Percentiles rank a stretch among this genome's conserved stretches.
Evolutionary conservation across 345 rosid species (phyloP).

Genomic region (Pistacia atlantica): DNA sequence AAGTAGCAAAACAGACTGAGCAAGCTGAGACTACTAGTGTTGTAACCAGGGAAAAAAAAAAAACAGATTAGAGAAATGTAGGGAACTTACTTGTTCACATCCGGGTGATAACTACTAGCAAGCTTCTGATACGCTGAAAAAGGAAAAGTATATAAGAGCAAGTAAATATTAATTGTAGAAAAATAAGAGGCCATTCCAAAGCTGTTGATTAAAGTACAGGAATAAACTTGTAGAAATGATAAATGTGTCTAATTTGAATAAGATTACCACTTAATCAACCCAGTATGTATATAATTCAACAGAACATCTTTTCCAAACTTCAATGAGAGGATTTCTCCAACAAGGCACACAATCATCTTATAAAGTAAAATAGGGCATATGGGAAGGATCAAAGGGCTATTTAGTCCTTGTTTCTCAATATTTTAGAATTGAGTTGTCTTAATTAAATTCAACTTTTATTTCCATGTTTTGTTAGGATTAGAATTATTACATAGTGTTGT

Average conservation of each 20-base stretch:
- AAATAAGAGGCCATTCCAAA: background rate
- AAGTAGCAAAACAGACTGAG: background rate
- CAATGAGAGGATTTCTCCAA: too few species aligned
- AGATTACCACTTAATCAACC: background rate
- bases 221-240: background rate
- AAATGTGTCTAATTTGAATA: background rate
- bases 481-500: too few species aligned
- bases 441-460: too few species aligned
- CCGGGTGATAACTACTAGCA: too few species aligned
- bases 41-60: background rate
- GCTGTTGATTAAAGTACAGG: background rate
- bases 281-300: background rate
- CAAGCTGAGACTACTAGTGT: background rate
- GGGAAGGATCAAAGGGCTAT: too few species aligned
- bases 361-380: too few species aligned
- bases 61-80: background rate
- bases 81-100: too few species aligned
- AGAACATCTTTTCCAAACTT: too few species aligned
- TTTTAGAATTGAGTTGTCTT: too few species aligned
- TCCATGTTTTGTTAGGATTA: too few species aligned
- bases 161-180: background rate
- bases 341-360: too few species aligned
- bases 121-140: conserved; percentile 93
- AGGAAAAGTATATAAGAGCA: background rate
- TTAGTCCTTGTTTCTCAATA: too few species aligned